These are phyloP conservation scores for Fusarium sororula DNA, from an alignment of 2,329 filamentous ascomycete genomes.

Conservation along the genomic window DNA sequence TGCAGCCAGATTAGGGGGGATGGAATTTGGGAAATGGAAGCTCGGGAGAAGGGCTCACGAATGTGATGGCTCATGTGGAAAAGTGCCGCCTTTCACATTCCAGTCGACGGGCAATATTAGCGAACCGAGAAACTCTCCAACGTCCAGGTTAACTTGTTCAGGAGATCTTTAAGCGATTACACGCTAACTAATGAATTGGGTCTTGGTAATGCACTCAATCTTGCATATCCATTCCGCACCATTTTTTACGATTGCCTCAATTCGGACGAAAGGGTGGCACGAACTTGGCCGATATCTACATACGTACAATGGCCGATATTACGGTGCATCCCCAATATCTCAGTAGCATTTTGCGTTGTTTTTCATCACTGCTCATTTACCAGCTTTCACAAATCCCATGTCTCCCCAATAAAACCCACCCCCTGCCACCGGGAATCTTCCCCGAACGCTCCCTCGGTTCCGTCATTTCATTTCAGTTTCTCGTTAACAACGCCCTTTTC, in stretches of 20 bases:
- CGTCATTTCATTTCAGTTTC: slow-evolving; percentile 16
- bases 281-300: slow-evolving; percentile 4
- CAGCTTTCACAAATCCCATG: slow-evolving; percentile 28
- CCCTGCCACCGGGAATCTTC: slow-evolving; percentile 32
- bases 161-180: background rate
- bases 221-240: slow-evolving; percentile 32
- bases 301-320: background rate
- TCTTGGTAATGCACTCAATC: slow-evolving; percentile 30
- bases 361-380: slow-evolving; percentile 24
- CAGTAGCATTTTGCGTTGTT: slow-evolving; percentile 15
- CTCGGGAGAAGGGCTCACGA: slow-evolving; percentile 20
- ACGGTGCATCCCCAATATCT: background rate
- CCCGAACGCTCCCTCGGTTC: slow-evolving; percentile 23
- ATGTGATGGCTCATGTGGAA: background rate
- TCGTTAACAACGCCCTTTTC: slow-evolving; percentile 6
- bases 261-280: slow-evolving; percentile 6
- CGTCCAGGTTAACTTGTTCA: background rate
- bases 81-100: slow-evolving; percentile 11
- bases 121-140: background rate
- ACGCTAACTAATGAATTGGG: slow-evolving; percentile 9
- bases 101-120: background rate
- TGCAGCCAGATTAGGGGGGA: slow-evolving; percentile 22
- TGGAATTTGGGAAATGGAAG: slow-evolving; percentile 9
- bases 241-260: slow-evolving; percentile 14
- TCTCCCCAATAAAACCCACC: slow-evolving; percentile 7